Base-by-base conservation (phyloP, 2,329 filamentous ascomycete genomes). In the Didymella glomerata region DNA sequence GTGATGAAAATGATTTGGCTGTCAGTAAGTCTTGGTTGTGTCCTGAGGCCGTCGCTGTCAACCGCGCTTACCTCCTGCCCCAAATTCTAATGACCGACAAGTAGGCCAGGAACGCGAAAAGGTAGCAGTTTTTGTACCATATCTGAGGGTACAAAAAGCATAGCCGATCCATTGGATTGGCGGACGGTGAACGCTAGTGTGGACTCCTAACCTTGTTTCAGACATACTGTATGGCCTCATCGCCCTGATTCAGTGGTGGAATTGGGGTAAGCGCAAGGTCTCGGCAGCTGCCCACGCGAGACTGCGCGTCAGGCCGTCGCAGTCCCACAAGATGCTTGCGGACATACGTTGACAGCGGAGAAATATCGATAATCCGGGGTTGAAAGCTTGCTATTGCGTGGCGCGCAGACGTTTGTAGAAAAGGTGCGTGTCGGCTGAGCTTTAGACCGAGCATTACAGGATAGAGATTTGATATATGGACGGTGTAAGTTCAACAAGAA, bases 311-410 rank as follows among this genome's bases (percentile, higher is more conserved):
- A 8, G 18, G n/a, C 18, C 30, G 9, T 32, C 25, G 47, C 30
- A 18, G 16, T 38, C 11, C 30, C 28, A 36, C 25, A 45, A 34
- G 22, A 32, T 24, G 7, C 16, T n/a, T 8, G 18, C 20, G 36
- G 34, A 18, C 42, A 38, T 48, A 30, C 25, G 24, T n/a, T 30
- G 16, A 46, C 42, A 53, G 48, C 42, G 44, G 54, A 53, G 36
- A 44, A 52, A 57, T 53, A 48, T 53, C 44, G 48, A 53, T 7
- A 14, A 46, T 38, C 42, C 18, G 48, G 42, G 48, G 38, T 38
- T 28, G 28, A 27, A 48, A 28, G 48, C 27, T 57, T 53, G 54
- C n/a, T 44, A 44, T 36, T 48, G 54, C 54, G 48, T 48, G 48
- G 48, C 16, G 28, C 11, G 25, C n/a, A 18, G 11, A 16, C n/a